Percentiles rank a stretch among this genome's conserved stretches.
phyloP scores from a whole-genome alignment of 2,329 filamentous ascomycete genomes.

The Fulvia fulva region DNA sequence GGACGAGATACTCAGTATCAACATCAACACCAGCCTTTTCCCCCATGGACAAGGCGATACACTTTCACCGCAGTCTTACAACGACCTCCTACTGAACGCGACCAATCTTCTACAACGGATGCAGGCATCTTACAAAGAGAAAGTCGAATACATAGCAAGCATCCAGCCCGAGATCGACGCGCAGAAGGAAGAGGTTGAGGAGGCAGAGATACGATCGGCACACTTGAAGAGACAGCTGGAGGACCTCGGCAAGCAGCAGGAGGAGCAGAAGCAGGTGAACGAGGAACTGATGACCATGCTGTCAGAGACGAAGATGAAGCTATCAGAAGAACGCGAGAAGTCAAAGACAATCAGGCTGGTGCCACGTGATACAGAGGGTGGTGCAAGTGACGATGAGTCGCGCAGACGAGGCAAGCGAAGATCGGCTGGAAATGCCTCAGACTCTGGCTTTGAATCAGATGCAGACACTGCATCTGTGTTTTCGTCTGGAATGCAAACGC shows the following conservation, averaged over 20 bases:
- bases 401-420: slow-evolving; percentile 25
- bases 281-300: slow-evolving; percentile 48
- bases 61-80: slow-evolving; percentile 51
- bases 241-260: slow-evolving; percentile 53
- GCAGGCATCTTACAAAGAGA: slow-evolving; percentile 54
- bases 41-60: slow-evolving; percentile 48
- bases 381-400: slow-evolving; percentile 18
- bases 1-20: slow-evolving; percentile 54
- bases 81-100: slow-evolving; percentile 55
- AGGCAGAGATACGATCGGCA: slow-evolving; percentile 53
- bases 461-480: slow-evolving; percentile 49
- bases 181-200: slow-evolving; percentile 59
- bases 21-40: slow-evolving; percentile 53
- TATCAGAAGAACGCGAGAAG: slow-evolving; percentile 31
- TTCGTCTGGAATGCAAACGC: slow-evolving; percentile 36
- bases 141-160: slow-evolving; percentile 48
- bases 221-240: slow-evolving; percentile 60
- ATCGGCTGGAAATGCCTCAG: slow-evolving; percentile 39
- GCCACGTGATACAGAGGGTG: slow-evolving; percentile 16
- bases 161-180: slow-evolving; percentile 53
- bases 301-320: slow-evolving; percentile 43
- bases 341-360: slow-evolving; percentile 21
- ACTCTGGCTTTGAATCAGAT: slow-evolving; percentile 59
- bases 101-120: slow-evolving; percentile 52
- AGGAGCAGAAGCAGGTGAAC: slow-evolving; percentile 56